Evolutionary conservation across 805 yeast species (phyloP).

Genomic region (Teunomyces pallodes): DNA sequence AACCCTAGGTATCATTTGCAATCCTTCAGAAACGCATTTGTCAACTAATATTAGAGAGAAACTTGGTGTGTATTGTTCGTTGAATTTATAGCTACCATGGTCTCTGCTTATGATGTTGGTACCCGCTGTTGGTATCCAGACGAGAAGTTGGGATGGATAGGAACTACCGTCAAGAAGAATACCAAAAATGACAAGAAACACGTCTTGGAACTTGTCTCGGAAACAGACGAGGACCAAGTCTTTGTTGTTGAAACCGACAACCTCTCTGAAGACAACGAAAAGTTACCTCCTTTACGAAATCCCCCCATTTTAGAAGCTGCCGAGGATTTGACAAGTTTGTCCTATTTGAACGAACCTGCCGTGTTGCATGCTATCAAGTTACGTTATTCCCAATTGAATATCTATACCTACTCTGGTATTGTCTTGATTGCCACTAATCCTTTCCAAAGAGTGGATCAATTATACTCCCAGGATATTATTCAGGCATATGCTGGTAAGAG

Average conservation of each 20-base stretch:
- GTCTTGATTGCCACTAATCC: constrained; percentile 96
- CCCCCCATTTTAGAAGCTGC: constrained; percentile 91
- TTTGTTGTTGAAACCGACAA: constrained; percentile 48
- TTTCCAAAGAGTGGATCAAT: constrained; percentile 85
- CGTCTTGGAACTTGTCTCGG: constrained; percentile 52
- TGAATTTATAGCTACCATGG: constrained; percentile 11
- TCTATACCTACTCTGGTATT: constrained; percentile 94
- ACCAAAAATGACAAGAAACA: constrained; percentile 37
- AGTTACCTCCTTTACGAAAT: constrained; percentile 79
- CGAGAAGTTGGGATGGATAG: constrained; percentile 69
- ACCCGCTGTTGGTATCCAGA: constrained; percentile 85
- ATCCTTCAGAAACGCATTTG: not conserved
- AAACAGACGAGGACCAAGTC: constrained; percentile 40
- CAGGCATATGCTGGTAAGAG: constrained; percentile 92
- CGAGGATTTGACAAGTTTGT: constrained; percentile 88
- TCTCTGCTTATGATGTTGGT: constrained; percentile 29
- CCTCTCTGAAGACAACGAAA: constrained; percentile 51
- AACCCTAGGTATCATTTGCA: not conserved
- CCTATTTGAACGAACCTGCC: constrained; percentile 94
- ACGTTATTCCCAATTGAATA: constrained; percentile 84
- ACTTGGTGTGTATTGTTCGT: not conserved
- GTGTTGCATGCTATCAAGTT: constrained; percentile 90
- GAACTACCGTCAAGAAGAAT: constrained; percentile 54
- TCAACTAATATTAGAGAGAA: not conserved
- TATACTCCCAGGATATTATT: constrained; percentile 87